phyloP scores from a whole-genome alignment of 805 yeast species.

The Candida chauliodis region DNA sequence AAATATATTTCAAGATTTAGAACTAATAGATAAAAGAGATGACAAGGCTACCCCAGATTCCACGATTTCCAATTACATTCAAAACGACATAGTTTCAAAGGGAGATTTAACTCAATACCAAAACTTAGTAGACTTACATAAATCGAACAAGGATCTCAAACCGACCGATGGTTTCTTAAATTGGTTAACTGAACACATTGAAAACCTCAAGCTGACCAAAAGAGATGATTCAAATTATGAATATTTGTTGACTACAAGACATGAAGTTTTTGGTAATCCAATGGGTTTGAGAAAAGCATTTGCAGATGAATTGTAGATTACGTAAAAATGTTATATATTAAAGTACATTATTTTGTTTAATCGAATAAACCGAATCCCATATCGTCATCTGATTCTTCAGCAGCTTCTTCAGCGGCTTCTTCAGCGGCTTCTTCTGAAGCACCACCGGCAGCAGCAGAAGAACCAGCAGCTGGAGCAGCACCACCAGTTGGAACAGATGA shows the following conservation, averaged over 20 bases:
- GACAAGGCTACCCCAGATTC: constrained; percentile 22
- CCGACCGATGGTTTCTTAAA: constrained; percentile 46
- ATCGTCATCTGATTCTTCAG: constrained; percentile 64
- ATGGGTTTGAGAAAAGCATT: constrained; percentile 61
- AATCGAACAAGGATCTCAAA: constrained; percentile 21
- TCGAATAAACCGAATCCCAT: constrained; percentile 99
- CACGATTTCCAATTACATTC: constrained; percentile 35
- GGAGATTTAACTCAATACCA: constrained; percentile 38
- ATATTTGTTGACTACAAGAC: constrained; percentile 45
- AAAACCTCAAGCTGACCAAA: constrained; percentile 17
- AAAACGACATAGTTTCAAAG: constrained; percentile 17
- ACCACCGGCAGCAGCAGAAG: constrained; percentile 60
- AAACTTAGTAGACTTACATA: constrained; percentile 31
- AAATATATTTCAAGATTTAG: constrained; percentile 46
- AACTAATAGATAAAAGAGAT: constrained; percentile 19
- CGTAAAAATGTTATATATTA: constrained; percentile 1
- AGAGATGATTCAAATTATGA: constrained; percentile 30
- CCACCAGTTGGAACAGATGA: constrained; percentile 98
- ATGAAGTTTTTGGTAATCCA: constrained; percentile 74
- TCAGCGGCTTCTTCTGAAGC: constrained; percentile 53
- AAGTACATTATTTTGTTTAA: constrained; percentile 40
- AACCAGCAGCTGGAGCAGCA: constrained; percentile 68
- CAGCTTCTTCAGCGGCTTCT: constrained; percentile 66
- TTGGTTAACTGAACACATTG: constrained; percentile 57
- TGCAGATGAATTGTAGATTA: constrained; percentile 33